Evolutionary conservation across 306 rosid species (phyloP).

Genomic region (Potentilla sterilis): DNA sequence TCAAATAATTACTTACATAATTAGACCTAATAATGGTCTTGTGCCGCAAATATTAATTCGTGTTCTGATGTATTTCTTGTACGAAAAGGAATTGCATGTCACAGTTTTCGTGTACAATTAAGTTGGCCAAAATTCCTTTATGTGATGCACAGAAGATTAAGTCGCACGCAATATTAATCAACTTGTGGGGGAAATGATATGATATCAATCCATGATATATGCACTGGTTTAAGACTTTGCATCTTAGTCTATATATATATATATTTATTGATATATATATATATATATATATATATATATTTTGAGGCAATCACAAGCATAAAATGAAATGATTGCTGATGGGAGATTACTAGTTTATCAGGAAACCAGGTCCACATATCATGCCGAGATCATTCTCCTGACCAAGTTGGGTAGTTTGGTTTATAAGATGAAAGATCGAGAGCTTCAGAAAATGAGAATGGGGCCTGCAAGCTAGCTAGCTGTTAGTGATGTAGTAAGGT

Average conservation of each 20-base stretch:
- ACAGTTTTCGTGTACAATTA: slow-evolving; percentile 1
- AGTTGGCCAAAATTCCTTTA: neutral
- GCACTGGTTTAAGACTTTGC: neutral
- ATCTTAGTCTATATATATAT: neutral
- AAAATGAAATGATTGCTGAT: neutral
- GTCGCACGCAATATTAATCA: neutral
- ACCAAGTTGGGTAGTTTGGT: neutral
- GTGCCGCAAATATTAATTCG: neutral
- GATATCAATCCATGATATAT: neutral
- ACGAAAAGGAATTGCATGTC: slow-evolving; percentile 2
- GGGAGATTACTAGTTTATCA: neutral
- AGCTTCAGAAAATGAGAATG: neutral
- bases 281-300: neutral
- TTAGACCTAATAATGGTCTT: neutral
- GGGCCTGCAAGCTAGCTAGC: neutral
- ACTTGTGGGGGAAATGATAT: neutral
- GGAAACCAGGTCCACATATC: neutral
- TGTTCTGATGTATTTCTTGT: neutral
- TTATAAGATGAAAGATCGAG: neutral
- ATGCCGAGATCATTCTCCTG: neutral
- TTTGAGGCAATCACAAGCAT: neutral
- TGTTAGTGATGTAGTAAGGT: neutral
- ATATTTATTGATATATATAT: too few species aligned
- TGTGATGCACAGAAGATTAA: neutral
- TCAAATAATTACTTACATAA: neutral